These are phyloP conservation scores for Ogataea angusta DNA, from an alignment of 805 yeast genomes.

Conservation along the genomic window DNA sequence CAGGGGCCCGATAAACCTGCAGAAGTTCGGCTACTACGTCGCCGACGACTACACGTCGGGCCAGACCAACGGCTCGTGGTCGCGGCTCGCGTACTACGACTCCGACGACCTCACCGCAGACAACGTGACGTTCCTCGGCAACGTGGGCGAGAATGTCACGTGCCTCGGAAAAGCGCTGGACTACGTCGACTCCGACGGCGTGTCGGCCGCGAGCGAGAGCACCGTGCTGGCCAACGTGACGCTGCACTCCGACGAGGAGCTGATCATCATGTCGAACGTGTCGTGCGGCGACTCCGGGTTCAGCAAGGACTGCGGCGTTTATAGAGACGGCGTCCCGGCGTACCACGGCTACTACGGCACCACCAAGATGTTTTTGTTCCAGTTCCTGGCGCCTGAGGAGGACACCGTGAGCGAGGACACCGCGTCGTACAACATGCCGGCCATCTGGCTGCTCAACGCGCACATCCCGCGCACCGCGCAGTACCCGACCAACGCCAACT, in stretches of 20 bases:
- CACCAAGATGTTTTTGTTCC: slow-evolving; percentile 69
- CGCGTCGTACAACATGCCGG: slow-evolving; percentile 59
- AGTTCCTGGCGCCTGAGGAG: slow-evolving; percentile 66
- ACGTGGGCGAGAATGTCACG: slow-evolving; percentile 55
- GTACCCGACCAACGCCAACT: slow-evolving; percentile 55
- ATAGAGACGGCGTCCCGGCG: slow-evolving; percentile 71
- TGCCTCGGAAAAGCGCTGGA: slow-evolving; percentile 70
- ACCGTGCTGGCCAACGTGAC: slow-evolving; percentile 48
- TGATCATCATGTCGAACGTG: slow-evolving; percentile 54
- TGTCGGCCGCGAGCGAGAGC: slow-evolving; percentile 40
- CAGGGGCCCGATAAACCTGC: slow-evolving; percentile 67
- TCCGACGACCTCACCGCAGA: slow-evolving; percentile 45
- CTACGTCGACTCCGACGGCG: slow-evolving; percentile 59
- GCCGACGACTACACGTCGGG: slow-evolving; percentile 39
- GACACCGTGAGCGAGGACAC: slow-evolving; percentile 33
- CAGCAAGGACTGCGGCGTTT: slow-evolving; percentile 66
- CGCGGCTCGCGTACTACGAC: slow-evolving; percentile 58
- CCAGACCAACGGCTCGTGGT: slow-evolving; percentile 47
- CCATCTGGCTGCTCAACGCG: slow-evolving; percentile 70
- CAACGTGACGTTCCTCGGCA: slow-evolving; percentile 66
- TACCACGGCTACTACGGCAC: slow-evolving; percentile 67
- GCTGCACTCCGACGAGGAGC: slow-evolving; percentile 58
- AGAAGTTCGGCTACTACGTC: slow-evolving; percentile 61
- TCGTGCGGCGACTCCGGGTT: slow-evolving; percentile 56
- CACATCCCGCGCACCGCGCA: slow-evolving; percentile 74